Evolutionary conservation across 73 alveolate species (phyloP).

Genomic region (Paramecium sonneborni): DNA sequence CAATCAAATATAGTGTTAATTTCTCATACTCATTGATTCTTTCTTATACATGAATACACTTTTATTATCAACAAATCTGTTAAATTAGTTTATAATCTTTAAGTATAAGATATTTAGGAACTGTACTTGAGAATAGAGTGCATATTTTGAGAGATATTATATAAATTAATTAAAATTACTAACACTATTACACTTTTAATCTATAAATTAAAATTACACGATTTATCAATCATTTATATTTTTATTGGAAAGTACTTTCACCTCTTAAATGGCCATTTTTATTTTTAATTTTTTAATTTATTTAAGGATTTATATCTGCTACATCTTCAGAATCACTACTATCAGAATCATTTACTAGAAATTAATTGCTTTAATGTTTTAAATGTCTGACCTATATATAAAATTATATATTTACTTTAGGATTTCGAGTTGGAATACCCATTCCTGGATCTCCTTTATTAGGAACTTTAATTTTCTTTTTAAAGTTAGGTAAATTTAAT

Average conservation of each 20-base stretch:
- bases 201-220: not conserved
- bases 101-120: not conserved
- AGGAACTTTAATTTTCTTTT: slow-evolving; percentile 35
- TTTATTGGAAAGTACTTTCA: slow-evolving; percentile 18
- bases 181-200: not conserved
- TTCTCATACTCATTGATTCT: not conserved
- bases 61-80: not conserved
- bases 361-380: not conserved
- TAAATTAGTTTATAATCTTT: not conserved
- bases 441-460: slow-evolving; percentile 40
- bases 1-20: not conserved
- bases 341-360: not conserved
- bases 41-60: not conserved
- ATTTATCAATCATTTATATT: not conserved
- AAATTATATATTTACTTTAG: not conserved
- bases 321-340: not conserved
- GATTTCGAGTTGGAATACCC: slow-evolving; percentile 40
- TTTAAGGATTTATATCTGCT: not conserved
- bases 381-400: not conserved
- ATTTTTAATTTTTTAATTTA: not conserved
- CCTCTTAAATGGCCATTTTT: slow-evolving; percentile 12
- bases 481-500: slow-evolving; percentile 8
- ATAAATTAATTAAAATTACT: not conserved
- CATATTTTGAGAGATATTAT: not conserved
- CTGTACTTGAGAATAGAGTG: not conserved